Base-by-base conservation (phyloP, 164 flowering plant genomes). In the Berberis thunbergii region DNA sequence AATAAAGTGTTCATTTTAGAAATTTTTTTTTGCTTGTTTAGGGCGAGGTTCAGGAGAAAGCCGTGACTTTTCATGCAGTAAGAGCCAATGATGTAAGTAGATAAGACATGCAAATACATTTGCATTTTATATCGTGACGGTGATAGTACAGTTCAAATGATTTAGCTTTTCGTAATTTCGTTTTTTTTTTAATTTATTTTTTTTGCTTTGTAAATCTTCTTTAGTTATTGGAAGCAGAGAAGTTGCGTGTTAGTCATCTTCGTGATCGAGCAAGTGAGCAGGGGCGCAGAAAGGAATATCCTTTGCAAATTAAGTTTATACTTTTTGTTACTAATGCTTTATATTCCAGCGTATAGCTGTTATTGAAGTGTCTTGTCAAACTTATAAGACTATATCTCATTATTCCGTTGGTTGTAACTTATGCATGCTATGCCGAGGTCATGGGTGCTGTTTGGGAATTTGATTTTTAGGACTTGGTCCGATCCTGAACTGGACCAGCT, bases 211-310 rank as follows among this genome's bases (percentile, higher is more conserved):
- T 45, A 55, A 45, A 53, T n/a, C 65, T 11, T 57, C 72, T 41
- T 56, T 66, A 94, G 99, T 87, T 89, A 87, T 65, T 94, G 74
- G 96, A 94, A 69, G 58, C 91, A 12, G 99, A 94, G 83, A 79
- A 74, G 41, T 57, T 80, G 64, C 84, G 95, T 60, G 83, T 94
- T 40, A 77, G 84, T 75, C 96, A 94, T 84, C 96, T 94, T 66
- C 89, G 99, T 72, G 99, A 91, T 75, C 87, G 99, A 56, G 99
- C 99, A 52, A 94, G 97, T 80, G 99, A 94, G 56, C 72, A 65
- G 56, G 99, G 99, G 50, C 91, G 77, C 40, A 78, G 83, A 69
- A 94, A 89, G 63, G 93, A 91, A 91, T 94, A 94, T 94, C 99
- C 99, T 91, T 90, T 77, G 26, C 52, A 60, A 7, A 7, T 52